Percentiles rank a stretch among this genome's conserved stretches.
Conservation (phyloP, 202 grass and related monocot genomes). For the Cymbopogon flexuosus region DNA sequence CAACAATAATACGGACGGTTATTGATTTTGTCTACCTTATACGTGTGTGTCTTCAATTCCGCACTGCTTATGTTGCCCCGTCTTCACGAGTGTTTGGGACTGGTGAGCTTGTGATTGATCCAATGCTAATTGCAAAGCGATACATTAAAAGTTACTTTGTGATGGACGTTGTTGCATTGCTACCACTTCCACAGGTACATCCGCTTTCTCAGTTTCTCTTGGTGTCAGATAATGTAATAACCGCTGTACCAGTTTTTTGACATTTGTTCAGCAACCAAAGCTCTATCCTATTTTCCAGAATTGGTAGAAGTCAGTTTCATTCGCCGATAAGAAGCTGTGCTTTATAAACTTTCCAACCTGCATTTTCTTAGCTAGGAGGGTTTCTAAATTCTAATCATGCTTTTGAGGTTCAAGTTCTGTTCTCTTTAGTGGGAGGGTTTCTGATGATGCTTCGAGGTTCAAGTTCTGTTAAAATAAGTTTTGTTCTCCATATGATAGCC, state of each 20-base stretch:
- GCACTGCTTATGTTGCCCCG: constrained; percentile 74
- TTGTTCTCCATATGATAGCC: background rate
- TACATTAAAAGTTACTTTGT: constrained; percentile 69
- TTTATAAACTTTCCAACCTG: background rate
- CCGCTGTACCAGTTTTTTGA: background rate
- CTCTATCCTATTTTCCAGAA: background rate
- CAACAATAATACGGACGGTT: constrained; percentile 65
- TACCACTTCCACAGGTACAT: constrained; percentile 89
- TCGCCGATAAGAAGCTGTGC: background rate
- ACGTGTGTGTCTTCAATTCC: constrained; percentile 67
- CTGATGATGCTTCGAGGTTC: background rate
- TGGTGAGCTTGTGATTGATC: constrained; percentile 84
- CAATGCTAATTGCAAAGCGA: constrained; percentile 49
- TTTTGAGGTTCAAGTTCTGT: background rate
- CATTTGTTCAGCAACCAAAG: background rate
- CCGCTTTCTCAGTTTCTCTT: background rate
- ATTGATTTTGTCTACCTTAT: constrained; percentile 76
- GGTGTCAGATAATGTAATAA: background rate
- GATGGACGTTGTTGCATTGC: constrained; percentile 67
- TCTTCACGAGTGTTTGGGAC: constrained; percentile 71
- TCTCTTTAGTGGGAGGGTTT: background rate
- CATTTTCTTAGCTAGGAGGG: background rate
- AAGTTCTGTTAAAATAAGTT: background rate
- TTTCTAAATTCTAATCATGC: too few relatives aligned
- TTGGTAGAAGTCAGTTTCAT: background rate